Percentiles rank a stretch among this genome's conserved stretches.
Evolutionary conservation across 2,329 filamentous ascomycete species (phyloP).

Genomic region (Cordyceps militaris): DNA sequence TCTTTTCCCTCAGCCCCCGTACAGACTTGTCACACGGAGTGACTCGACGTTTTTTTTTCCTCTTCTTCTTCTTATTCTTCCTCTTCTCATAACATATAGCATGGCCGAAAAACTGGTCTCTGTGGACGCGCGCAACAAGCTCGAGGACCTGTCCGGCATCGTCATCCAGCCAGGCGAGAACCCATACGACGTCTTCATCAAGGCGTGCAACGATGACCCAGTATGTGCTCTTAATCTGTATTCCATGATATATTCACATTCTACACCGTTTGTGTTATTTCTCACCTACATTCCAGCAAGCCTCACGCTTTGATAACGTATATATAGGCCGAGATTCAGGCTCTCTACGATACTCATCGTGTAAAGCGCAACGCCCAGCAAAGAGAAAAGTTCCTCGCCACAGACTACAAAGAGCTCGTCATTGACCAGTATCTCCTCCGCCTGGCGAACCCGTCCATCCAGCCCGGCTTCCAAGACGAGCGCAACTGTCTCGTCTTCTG

Average conservation of each 20-base stretch:
- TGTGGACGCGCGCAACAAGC: constrained; percentile 40
- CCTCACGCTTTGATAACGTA: neutral
- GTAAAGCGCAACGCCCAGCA: constrained; percentile 69
- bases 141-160: constrained; percentile 49
- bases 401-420: constrained; percentile 61
- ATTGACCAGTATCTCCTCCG: constrained; percentile 70
- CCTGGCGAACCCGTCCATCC: constrained; percentile 54
- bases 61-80: neutral
- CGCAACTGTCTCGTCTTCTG: constrained; percentile 82
- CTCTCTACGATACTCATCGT: constrained; percentile 67
- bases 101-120: constrained; percentile 26
- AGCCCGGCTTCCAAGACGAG: constrained; percentile 65
- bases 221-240: constrained; percentile 39
- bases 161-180: constrained; percentile 51
- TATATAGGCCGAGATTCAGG: constrained; percentile 57
- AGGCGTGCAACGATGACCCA: constrained; percentile 56
- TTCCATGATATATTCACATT: neutral
- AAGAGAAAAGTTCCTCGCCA: constrained; percentile 61
- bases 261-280: too few relatives aligned
- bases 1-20: too few relatives aligned
- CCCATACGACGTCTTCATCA: constrained; percentile 69
- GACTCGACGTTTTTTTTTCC: neutral
- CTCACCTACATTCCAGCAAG: neutral
- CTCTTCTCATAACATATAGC: neutral
- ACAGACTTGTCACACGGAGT: neutral